A percentile compares a stretch with the other conserved stretches of the same genome.
phyloP scores from a whole-genome alignment of 78 protist species.

The Monosiga brevicollis region DNA sequence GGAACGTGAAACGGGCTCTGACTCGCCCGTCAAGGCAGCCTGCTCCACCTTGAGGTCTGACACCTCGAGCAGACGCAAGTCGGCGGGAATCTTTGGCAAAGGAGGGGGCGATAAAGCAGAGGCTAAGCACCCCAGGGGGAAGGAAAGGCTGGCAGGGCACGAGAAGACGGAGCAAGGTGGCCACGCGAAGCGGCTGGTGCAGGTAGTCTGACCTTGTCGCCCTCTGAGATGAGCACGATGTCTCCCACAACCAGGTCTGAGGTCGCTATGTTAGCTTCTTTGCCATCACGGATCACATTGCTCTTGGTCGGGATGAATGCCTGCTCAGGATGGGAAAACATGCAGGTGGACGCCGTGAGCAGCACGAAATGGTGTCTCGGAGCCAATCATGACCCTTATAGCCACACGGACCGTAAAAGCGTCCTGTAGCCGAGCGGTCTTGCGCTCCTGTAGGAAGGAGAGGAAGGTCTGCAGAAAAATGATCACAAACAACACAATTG shows the following conservation, averaged over 20 bases:
- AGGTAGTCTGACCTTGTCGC: constrained; percentile 55
- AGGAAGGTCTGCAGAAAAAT: constrained; percentile 58
- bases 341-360: not conserved
- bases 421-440: constrained; percentile 63
- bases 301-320: not conserved
- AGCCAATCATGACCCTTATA: not conserved
- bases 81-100: too few relatives aligned
- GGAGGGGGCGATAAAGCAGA: too few relatives aligned
- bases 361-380: constrained; percentile 27
- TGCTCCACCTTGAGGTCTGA: constrained; percentile 31
- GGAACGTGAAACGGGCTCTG: constrained; percentile 59
- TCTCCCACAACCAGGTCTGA: constrained; percentile 28
- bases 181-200: too few relatives aligned
- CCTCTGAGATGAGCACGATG: constrained; percentile 39
- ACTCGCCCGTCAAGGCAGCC: constrained; percentile 86
- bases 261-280: not conserved
- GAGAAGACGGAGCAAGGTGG: too few relatives aligned
- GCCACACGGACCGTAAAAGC: constrained; percentile 67
- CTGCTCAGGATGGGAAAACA: not conserved
- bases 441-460: constrained; percentile 67
- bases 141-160: too few relatives aligned
- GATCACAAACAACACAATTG: constrained; percentile 71
- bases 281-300: not conserved
- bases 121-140: too few relatives aligned
- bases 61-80: constrained; percentile 43